Evolutionary conservation across 306 rosid species (phyloP).

Genomic region (Begonia masoniana): DNA sequence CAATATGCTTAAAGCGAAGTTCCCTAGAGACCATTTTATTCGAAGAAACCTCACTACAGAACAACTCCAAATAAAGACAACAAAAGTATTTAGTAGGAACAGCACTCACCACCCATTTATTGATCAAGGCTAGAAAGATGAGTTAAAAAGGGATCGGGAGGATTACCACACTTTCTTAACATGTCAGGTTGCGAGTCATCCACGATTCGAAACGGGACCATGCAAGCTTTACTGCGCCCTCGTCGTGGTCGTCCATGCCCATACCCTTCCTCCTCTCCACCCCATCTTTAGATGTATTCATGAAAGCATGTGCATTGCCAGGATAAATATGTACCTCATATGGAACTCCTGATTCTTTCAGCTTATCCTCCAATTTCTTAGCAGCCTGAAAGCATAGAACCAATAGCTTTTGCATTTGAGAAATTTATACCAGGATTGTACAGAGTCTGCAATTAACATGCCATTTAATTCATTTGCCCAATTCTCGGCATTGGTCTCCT

Average conservation of each 20-base stretch:
- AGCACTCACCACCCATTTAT: too few species aligned
- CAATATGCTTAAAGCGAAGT: too few species aligned
- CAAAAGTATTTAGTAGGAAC: too few species aligned
- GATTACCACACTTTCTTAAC: slow-evolving; percentile 5
- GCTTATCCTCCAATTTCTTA: slow-evolving; percentile 71
- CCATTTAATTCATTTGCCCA: too few species aligned
- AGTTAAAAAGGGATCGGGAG: too few species aligned
- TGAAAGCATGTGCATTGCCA: slow-evolving; percentile 74
- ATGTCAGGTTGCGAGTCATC: slow-evolving; percentile 55
- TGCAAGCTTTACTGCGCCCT: slow-evolving; percentile 58
- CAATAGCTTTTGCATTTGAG: slow-evolving; percentile 1
- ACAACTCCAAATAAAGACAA: too few species aligned
- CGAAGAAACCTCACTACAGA: too few species aligned
- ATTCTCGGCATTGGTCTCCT: too few species aligned
- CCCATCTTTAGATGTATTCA: slow-evolving; percentile 85
- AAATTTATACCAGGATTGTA: too few species aligned
- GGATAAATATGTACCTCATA: slow-evolving; percentile 70
- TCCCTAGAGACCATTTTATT: too few species aligned
- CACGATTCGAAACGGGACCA: slow-evolving; percentile 89
- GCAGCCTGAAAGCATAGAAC: slow-evolving; percentile 57
- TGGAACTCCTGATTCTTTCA: slow-evolving; percentile 75
- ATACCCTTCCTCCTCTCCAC: slow-evolving; percentile 67
- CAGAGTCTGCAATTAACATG: too few species aligned
- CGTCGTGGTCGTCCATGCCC: slow-evolving; percentile 79
- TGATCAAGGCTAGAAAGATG: too few species aligned